Evolutionary conservation across 2,329 filamentous ascomycete genomes (phyloP).

Genomic region (Cladobotryum mycophilum): DNA sequence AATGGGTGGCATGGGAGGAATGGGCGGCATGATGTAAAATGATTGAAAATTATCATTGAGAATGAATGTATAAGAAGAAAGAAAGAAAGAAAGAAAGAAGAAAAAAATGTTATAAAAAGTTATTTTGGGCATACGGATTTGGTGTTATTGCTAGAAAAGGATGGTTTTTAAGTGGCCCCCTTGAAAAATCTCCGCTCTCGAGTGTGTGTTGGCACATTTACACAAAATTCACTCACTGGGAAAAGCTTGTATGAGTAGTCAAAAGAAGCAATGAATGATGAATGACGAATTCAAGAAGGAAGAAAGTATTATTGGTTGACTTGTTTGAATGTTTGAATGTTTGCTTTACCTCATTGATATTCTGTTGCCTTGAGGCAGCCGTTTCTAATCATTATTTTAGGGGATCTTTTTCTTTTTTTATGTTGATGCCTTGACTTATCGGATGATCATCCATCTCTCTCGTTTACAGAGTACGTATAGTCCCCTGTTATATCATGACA

Average conservation of each 20-base stretch:
- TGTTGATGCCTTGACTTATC: constrained; percentile 1
- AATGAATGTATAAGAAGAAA: constrained; percentile 20
- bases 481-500: too few relatives aligned
- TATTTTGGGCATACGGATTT: constrained; percentile 35
- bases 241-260: not conserved
- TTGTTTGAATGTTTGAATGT: too few relatives aligned
- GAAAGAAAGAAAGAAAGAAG: constrained; percentile 6
- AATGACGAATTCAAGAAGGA: constrained; percentile 4
- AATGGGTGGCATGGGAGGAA: constrained; percentile 57
- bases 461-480: too few relatives aligned
- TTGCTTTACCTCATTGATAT: too few relatives aligned
- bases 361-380: constrained; percentile 9
- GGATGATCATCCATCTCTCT: too few relatives aligned
- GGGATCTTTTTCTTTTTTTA: not conserved
- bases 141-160: constrained; percentile 36
- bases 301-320: not conserved
- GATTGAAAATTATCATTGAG: constrained; percentile 11
- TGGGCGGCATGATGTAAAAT: constrained; percentile 59
- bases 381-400: not conserved
- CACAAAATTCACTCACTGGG: constrained; percentile 2
- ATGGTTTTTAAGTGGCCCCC: constrained; percentile 25
- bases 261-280: constrained; percentile 1
- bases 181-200: constrained; percentile 29
- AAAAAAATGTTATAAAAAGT: constrained; percentile 23
- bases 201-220: constrained; percentile 6